Evolutionary conservation across 768 basidiomycete genomes (phyloP).

Genomic region (Terana coerulea): DNA sequence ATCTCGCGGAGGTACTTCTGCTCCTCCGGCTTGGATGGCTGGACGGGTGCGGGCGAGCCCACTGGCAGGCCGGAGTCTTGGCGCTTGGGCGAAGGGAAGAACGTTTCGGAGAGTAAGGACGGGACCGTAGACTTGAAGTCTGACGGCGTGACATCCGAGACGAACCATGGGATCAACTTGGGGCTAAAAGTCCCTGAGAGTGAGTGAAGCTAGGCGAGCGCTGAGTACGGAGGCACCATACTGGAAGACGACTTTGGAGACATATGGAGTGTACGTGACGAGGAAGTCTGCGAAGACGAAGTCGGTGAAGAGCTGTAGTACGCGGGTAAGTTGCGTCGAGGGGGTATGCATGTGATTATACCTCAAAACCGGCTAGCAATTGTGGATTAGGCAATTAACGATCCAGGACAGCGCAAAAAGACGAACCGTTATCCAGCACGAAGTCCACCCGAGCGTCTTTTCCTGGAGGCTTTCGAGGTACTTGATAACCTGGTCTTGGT

Average conservation of each 20-base stretch:
- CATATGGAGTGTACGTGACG: conserved; percentile 82
- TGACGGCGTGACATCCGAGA: conserved; percentile 86
- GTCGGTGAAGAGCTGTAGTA: conserved; percentile 80
- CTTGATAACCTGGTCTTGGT: conserved; percentile 73
- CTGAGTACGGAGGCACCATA: conserved; percentile 32
- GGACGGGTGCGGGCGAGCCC: conserved; percentile 14
- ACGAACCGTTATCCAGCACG: conserved; percentile 83
- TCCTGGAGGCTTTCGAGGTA: conserved; percentile 54
- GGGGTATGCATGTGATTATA: conserved; percentile 29
- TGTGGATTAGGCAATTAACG: neutral
- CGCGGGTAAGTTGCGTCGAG: neutral
- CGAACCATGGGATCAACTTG: conserved; percentile 96
- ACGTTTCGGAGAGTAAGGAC: conserved; percentile 57
- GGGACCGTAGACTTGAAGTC: conserved; percentile 68
- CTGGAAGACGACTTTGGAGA: conserved; percentile 87
- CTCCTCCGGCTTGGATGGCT: conserved; percentile 23
- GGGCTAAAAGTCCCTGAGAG: conserved; percentile 47
- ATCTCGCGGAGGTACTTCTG: conserved; percentile 51
- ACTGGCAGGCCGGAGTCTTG: neutral
- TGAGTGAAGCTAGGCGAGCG: neutral
- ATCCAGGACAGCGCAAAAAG: neutral
- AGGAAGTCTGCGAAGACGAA: conserved; percentile 92
- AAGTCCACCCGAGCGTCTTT: conserved; percentile 66
- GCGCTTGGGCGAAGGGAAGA: conserved; percentile 40
- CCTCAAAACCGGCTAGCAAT: conserved; percentile 83